Evolutionary conservation across 306 rosid species (phyloP), one percentile per base, ranked within the genome.

Genomic region (Prinsepia uniflora): DNA sequence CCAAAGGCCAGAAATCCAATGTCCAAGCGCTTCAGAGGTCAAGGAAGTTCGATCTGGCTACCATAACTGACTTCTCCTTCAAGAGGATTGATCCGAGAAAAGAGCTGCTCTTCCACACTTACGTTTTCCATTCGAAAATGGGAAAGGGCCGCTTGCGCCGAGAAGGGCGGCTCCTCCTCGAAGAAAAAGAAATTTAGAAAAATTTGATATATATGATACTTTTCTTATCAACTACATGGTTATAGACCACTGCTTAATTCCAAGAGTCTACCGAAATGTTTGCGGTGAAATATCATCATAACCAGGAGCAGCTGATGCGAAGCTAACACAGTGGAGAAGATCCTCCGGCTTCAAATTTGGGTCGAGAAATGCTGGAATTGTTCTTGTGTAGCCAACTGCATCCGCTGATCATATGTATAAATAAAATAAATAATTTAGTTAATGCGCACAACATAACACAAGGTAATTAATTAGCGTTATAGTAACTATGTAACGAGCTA

Each of bases 291-390:
- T n/a, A 22, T 90, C 95, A 36, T 90, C 95, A 55, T 80, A 88
- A 30, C 96, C 95, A 14, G 96, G 83, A 66, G 87, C 91, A 18
- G 96, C 92, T 61, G 96, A 90, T 58, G 95, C 95, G 80, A 88
- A 90, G 77, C 95, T 90, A 78, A 80, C 96, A 30, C 96, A 95
- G 63, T 86, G 84, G 1, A 73, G 79, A 39, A 88, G 80, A 72
- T 88, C 90, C 39, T 39, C 65, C 1, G 30, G 43, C 81, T 83
- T 88, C 72, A 83, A 59, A 60, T 80, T 80, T 52, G 87, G 86
- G 72, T 86, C 90, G n/a, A 90, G 89, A 80, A 86, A 90, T 18
- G 92, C 85, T 11, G 95, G 92, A 45, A 90, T 49, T 39, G 59
- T 54, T 59, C 83, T 77, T 55, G 71, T 77, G 69, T 69, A 84